These are phyloP conservation scores for Penicillium coprophilum DNA, from an alignment of 495 filamentous ascomycete genomes.

Conservation along the genomic window DNA sequence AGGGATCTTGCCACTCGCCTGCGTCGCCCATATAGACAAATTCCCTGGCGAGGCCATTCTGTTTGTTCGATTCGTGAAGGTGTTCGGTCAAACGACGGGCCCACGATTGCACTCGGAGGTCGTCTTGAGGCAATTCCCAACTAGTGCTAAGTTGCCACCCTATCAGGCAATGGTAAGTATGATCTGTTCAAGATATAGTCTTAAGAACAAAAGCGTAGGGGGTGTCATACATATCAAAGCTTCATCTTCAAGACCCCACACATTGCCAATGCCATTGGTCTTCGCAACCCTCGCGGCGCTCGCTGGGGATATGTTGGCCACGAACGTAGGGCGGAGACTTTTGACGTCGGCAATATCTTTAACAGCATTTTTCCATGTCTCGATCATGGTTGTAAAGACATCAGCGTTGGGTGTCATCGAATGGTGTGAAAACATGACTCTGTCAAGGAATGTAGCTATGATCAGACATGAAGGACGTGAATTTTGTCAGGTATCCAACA, in stretches of 20 bases:
- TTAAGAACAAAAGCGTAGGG: too few species aligned
- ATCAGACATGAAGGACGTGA: too few species aligned
- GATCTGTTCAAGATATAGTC: too few species aligned
- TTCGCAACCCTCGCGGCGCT: conserved; percentile 16
- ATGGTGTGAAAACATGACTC: conserved; percentile 26
- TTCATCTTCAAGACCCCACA: conserved; percentile 37
- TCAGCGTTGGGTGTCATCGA: conserved; percentile 24
- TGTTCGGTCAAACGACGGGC: too few species aligned
- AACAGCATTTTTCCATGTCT: conserved; percentile 28
- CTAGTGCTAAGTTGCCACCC: too few species aligned
- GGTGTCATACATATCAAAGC: neutral
- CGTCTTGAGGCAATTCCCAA: too few species aligned
- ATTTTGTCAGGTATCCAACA: neutral
- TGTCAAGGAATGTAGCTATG: neutral
- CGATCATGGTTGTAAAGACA: conserved; percentile 20
- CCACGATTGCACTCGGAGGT: too few species aligned
- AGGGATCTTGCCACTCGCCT: conserved; percentile 39
- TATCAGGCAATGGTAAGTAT: too few species aligned
- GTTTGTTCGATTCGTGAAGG: conserved; percentile 9
- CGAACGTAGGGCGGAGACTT: too few species aligned
- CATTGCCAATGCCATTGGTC: conserved; percentile 34
- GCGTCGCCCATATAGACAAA: conserved; percentile 43
- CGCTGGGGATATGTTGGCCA: conserved; percentile 16
- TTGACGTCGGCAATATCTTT: conserved; percentile 14
- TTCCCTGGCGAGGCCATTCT: conserved; percentile 20